These are phyloP conservation scores for Talaromyces nanjingensis DNA, from an alignment of 495 filamentous ascomycete species.

Conservation along the genomic window DNA sequence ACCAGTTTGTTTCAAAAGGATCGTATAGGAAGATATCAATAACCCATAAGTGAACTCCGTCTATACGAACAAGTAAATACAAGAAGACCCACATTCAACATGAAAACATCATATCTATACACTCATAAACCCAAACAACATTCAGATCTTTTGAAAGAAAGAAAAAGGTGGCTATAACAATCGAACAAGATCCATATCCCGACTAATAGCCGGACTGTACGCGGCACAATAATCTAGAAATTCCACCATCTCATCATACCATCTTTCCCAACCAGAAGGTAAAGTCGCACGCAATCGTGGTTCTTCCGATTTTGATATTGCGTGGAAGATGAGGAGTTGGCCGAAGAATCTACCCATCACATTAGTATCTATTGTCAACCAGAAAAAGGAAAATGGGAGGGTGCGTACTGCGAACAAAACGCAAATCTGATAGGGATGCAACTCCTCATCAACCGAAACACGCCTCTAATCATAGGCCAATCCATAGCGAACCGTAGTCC, in stretches of 20 bases:
- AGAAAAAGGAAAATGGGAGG: too few relatives aligned
- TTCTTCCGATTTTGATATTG: constrained; percentile 36
- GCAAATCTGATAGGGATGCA: constrained; percentile 43
- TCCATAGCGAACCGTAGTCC: constrained; percentile 39
- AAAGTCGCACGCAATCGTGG: constrained; percentile 28
- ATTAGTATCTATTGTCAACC: too few relatives aligned
- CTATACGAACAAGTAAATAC: background rate
- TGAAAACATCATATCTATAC: background rate
- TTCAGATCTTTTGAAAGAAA: background rate
- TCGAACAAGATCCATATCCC: constrained; percentile 37
- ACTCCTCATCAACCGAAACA: constrained; percentile 41
- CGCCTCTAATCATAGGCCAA: constrained; percentile 36
- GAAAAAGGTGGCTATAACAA: constrained; percentile 15
- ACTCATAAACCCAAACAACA: background rate
- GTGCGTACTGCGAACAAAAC: constrained; percentile 40
- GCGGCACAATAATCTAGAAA: constrained; percentile 37
- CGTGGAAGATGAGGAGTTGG: constrained; percentile 40
- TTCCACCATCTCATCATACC: constrained; percentile 38
- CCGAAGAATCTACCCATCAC: constrained; percentile 33
- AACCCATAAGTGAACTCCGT: background rate
- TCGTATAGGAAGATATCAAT: background rate
- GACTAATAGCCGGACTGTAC: constrained; percentile 36
- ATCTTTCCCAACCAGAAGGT: constrained; percentile 38
- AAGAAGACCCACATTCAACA: background rate
- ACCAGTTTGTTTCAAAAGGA: background rate